These are phyloP conservation scores for Lanmaoa rubissima DNA, from an alignment of 768 basidiomycete genomes.

Conservation along the genomic window DNA sequence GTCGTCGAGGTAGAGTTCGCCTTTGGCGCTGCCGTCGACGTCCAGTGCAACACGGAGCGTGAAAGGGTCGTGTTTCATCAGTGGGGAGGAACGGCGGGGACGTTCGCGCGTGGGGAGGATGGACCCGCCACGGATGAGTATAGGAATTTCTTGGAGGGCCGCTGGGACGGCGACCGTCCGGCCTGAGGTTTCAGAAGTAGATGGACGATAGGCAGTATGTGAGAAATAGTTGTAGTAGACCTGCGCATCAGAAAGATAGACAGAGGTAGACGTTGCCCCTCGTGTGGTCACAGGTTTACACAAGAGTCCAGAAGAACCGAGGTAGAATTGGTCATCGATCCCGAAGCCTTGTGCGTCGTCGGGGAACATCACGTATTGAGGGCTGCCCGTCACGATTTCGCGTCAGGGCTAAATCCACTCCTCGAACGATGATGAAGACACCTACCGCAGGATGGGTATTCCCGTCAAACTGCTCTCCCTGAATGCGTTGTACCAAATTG, in stretches of 20 bases:
- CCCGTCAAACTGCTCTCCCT: constrained; percentile 81
- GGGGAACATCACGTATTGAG: constrained; percentile 95
- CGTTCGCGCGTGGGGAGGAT: constrained; percentile 87
- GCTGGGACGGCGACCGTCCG: constrained; percentile 75
- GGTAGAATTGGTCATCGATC: constrained; percentile 92
- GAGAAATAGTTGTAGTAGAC: constrained; percentile 96
- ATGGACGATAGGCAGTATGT: constrained; percentile 61
- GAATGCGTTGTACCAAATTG: constrained; percentile 98
- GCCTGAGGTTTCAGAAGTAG: constrained; percentile 44
- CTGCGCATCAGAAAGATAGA: constrained; percentile 89
- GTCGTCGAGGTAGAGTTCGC: constrained; percentile 95
- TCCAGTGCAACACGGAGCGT: constrained; percentile 83
- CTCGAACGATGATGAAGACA: not conserved
- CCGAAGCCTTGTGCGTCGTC: constrained; percentile 81
- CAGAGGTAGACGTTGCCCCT: constrained; percentile 61
- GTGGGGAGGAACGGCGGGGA: constrained; percentile 76
- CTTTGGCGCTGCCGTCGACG: constrained; percentile 55
- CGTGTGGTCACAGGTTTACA: constrained; percentile 86
- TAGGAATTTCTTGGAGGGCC: constrained; percentile 74
- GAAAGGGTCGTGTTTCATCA: constrained; percentile 93
- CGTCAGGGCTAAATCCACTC: not conserved
- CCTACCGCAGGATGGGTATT: constrained; percentile 77
- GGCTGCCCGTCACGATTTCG: constrained; percentile 45
- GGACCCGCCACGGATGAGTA: constrained; percentile 88
- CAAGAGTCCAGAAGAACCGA: constrained; percentile 85